Evolutionary conservation across 768 basidiomycete species (phyloP), one percentile per base, ranked within the genome.

Genomic region (Lentinula aciculospora): DNA sequence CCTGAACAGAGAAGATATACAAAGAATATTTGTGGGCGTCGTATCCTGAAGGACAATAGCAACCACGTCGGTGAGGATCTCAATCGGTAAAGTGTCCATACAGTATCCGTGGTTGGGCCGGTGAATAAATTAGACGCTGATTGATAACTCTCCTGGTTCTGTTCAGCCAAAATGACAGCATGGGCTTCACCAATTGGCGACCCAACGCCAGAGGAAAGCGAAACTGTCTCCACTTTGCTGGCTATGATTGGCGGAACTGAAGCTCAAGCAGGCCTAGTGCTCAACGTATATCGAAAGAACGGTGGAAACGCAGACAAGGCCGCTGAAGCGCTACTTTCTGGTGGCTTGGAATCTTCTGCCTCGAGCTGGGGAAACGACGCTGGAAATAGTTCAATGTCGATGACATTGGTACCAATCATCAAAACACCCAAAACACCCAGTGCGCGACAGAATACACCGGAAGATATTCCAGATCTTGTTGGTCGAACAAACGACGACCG

Each of bases 1-100:
- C 36, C 56, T 51, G 46, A 71, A 71, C 29, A 42, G 28, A n/a
- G 60, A 58, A 23, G 49, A 61, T 36, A 64, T 65, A 17, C 61
- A 39, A 44, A 72, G 60, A 40, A 72, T 58, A 32, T 61, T 32
- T 13, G 21, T 29, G 32, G 40, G 10, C 17, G n/a, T 46, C n/a
- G 55, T 29, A 42, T 19, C 27, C 28, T 56, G 37, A 3, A 56
- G 40, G 8, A 29, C n/a, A 23, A 45, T 19, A 9, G 3, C 9
- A 21, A 56, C 42, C 6, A 56, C 12, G 32, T 46, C 55, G 28
- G 17, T 39, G 27, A 56, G 55, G 23, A 56, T 56, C 31, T 56
- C 55, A 19, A 34, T 32, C 31, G 55, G 55, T 21, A 56, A 42
- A 28, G 19, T 37, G 23, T 54, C 37, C 28, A 54, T 39, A n/a